Percentiles rank a stretch among this genome's conserved stretches.
Evolutionary conservation across 2,329 filamentous ascomycete species (phyloP).

Genomic region (Diaporthe vexans): DNA sequence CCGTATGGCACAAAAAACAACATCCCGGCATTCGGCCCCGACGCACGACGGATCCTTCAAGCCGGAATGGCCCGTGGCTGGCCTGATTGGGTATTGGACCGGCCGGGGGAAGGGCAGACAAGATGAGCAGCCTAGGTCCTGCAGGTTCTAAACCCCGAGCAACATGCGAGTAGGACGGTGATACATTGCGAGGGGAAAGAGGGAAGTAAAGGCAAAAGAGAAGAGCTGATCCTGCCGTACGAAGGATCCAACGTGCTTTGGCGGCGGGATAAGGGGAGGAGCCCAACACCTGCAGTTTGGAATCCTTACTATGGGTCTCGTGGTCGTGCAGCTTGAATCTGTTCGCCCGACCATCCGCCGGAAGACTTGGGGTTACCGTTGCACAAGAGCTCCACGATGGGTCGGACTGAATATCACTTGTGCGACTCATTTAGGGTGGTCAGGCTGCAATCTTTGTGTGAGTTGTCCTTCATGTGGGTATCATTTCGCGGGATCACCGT

Average conservation of each 20-base stretch:
- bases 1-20: conserved; percentile 8
- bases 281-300: conserved; percentile 25
- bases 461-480: not conserved
- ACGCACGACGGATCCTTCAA: conserved; percentile 21
- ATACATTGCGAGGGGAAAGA: not conserved
- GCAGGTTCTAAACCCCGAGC: not conserved
- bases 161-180: not conserved
- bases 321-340: not conserved
- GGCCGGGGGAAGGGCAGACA: not conserved
- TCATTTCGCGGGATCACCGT: not conserved
- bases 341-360: not conserved
- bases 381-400: conserved; percentile 7
- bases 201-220: not conserved
- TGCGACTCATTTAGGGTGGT: conserved; percentile 10
- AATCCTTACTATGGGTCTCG: conserved; percentile 35
- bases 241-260: conserved; percentile 31
- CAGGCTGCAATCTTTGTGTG: not conserved
- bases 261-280: conserved; percentile 16
- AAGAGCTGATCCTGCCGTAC: not conserved
- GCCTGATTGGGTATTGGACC: not conserved
- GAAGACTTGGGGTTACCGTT: conserved; percentile 10
- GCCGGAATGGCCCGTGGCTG: not conserved
- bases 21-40: not conserved
- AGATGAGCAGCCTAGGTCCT: not conserved
- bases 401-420: not conserved